A percentile compares a stretch with the other conserved stretches of the same genome.
phyloP scores from a whole-genome alignment of 2,329 filamentous ascomycete genomes.

The Cercospora citrullina region DNA sequence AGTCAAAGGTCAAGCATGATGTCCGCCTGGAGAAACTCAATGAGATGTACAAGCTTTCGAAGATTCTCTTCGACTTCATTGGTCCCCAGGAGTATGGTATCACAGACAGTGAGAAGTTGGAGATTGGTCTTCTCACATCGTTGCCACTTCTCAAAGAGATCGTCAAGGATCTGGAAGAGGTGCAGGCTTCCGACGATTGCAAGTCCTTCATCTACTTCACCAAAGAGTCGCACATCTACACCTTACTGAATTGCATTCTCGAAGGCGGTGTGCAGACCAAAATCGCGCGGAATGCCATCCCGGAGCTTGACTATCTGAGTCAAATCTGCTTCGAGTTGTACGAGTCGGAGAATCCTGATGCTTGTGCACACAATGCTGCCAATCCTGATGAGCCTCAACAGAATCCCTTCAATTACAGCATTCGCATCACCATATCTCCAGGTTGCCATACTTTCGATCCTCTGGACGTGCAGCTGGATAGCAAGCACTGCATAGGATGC shows the following conservation, averaged over 20 bases:
- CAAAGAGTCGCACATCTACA: conserved; percentile 98
- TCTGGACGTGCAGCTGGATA: conserved; percentile 92
- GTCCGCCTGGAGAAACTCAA: conserved; percentile 82
- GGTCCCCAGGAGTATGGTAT: conserved; percentile 98
- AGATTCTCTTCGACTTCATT: conserved; percentile 96
- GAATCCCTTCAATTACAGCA: conserved; percentile 77
- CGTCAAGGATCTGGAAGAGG: conserved; percentile 92
- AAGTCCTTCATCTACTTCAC: conserved; percentile 99
- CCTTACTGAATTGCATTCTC: conserved; percentile 93
- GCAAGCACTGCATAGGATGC: conserved; percentile 92
- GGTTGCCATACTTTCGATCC: conserved; percentile 97
- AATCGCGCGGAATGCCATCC: conserved; percentile 91
- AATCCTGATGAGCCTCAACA: conserved; percentile 20
- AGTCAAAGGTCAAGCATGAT: conserved; percentile 75
- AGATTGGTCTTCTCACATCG: conserved; percentile 93
- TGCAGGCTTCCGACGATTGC: conserved; percentile 89
- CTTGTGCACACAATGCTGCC: conserved; percentile 56
- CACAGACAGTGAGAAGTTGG: conserved; percentile 92
- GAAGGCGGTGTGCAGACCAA: conserved; percentile 97
- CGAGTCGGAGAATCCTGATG: conserved; percentile 74
- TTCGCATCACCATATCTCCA: conserved; percentile 92
- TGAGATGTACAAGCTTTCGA: conserved; percentile 89
- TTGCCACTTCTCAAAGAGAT: conserved; percentile 94
- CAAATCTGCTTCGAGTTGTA: conserved; percentile 99
- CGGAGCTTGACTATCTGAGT: conserved; percentile 93